phyloP scores from a whole-genome alignment of 1,284 basidiomycete species.

The Wallemia ichthyophaga region DNA sequence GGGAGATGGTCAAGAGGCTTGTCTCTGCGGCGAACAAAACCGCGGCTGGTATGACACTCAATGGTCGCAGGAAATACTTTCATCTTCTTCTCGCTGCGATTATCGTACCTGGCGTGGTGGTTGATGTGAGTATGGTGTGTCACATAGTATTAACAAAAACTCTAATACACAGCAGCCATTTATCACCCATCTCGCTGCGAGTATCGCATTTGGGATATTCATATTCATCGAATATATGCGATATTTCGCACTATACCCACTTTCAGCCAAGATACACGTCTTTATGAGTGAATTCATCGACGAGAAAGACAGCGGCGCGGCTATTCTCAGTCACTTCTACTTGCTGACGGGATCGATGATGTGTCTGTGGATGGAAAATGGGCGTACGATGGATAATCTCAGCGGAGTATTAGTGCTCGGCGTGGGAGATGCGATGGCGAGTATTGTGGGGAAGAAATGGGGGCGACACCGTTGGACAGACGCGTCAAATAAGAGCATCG shows the following conservation, averaged over 20 bases:
- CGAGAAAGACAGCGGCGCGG: conserved; percentile 77
- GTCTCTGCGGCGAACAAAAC: conserved; percentile 61
- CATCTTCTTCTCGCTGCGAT: conserved; percentile 81
- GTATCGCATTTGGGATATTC: conserved; percentile 68
- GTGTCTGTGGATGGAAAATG: conserved; percentile 66
- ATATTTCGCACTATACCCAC: conserved; percentile 92
- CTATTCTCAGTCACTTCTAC: conserved; percentile 91
- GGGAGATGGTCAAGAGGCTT: conserved; percentile 20
- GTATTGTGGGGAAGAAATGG: conserved; percentile 54
- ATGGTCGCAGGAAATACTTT: conserved; percentile 91
- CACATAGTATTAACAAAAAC: background rate
- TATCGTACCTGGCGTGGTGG: conserved; percentile 73
- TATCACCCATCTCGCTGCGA: conserved; percentile 80
- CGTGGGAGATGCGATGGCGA: conserved; percentile 67
- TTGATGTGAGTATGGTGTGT: conserved; percentile 38
- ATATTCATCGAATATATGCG: conserved; percentile 87
- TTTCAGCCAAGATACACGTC: conserved; percentile 72
- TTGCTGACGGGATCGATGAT: conserved; percentile 78
- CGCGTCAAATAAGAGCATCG: conserved; percentile 57
- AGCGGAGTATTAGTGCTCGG: conserved; percentile 57
- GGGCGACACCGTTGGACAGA: conserved; percentile 58
- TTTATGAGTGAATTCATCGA: conserved; percentile 97
- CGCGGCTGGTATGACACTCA: conserved; percentile 63
- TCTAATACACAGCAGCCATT: conserved; percentile 33
- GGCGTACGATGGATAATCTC: background rate